phyloP scores from a whole-genome alignment of 495 filamentous ascomycete species.

The Ascodesmis nigricans region DNA sequence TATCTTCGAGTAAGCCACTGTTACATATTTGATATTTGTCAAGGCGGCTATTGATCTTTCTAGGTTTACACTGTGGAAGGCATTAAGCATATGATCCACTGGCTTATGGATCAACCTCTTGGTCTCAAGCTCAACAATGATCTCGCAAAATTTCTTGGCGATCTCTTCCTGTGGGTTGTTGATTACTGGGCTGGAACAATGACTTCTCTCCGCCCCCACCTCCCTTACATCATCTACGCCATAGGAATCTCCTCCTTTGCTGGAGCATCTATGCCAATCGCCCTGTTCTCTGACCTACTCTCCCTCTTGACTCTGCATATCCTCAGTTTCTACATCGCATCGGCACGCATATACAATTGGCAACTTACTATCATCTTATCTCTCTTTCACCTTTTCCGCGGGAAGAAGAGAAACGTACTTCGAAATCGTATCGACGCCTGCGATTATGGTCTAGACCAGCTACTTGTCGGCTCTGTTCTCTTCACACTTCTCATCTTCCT shows the following conservation, averaged over 20 bases:
- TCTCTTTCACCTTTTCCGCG: conserved; percentile 91
- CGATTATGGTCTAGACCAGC: conserved; percentile 95
- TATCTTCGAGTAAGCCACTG: conserved; percentile 34
- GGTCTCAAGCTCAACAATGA: conserved; percentile 93
- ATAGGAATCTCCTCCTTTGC: conserved; percentile 90
- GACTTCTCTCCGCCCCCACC: conserved; percentile 43
- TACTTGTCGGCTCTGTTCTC: conserved; percentile 85
- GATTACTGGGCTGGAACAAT: conserved; percentile 58
- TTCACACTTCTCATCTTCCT: conserved; percentile 94
- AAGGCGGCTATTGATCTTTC: background rate
- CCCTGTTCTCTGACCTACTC: conserved; percentile 82
- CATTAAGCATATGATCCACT: conserved; percentile 69
- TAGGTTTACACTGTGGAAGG: conserved; percentile 65
- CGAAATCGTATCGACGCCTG: conserved; percentile 95
- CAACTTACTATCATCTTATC: conserved; percentile 90
- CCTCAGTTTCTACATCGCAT: conserved; percentile 92
- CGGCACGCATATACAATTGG: conserved; percentile 93
- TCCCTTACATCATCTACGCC: conserved; percentile 75
- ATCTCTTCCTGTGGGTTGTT: conserved; percentile 93
- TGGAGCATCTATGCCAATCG: conserved; percentile 90
- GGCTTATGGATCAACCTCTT: conserved; percentile 97
- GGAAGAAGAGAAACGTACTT: conserved; percentile 93
- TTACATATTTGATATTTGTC: background rate
- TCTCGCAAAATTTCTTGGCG: conserved; percentile 76
- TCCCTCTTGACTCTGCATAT: conserved; percentile 88